Base-by-base conservation (phyloP, 345 rosid species). In the Acer negundo region DNA sequence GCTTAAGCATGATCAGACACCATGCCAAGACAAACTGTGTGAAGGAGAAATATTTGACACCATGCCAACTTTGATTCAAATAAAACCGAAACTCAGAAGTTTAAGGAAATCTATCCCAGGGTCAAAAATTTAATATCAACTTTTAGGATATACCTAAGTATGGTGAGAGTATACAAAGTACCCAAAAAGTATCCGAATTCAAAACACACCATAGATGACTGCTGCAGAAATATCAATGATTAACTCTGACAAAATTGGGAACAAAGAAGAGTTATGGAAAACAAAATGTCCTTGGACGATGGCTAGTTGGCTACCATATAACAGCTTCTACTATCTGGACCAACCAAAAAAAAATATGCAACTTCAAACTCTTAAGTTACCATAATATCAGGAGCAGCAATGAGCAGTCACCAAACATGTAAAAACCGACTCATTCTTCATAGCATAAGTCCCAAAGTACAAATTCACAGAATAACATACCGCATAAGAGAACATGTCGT, bases 401-500 rank as follows among this genome's bases (percentile, higher is more conserved):
- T 2, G 44, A 20, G 28, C 38, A 70, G 69, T 75, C 63, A 53
- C 66, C 59, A 64, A 38, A 78, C 78, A 77, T 78, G 46, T 64
- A 74, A 75, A 74, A 72, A 47, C 51, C 42, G 4, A 31, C 19
- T 62, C 40, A 73, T 38, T 65, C 61, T 55, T 70, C 74, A 19
- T 11, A 70, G 23, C 15, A 77, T 72, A 23, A 42, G 70, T 40
- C 42, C 69, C 58, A 42, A 69, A 61, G 49, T 75, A 35, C 78
- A 22, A 77, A 82, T 24, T 62, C 67, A 80, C 70, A 40, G 56
- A 62, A 76, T 62, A 75, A 79, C 93, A 79, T 92, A 96, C 99
- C 95, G 95, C 95, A 81, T 64, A 42, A 42, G 87, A 77, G 82
- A 89, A 82, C 92, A 94, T 87, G 86, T 90, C 94, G 80, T 94